Base-by-base conservation (phyloP, 2,329 filamentous ascomycete genomes). In the Botrytis paeoniae region DNA sequence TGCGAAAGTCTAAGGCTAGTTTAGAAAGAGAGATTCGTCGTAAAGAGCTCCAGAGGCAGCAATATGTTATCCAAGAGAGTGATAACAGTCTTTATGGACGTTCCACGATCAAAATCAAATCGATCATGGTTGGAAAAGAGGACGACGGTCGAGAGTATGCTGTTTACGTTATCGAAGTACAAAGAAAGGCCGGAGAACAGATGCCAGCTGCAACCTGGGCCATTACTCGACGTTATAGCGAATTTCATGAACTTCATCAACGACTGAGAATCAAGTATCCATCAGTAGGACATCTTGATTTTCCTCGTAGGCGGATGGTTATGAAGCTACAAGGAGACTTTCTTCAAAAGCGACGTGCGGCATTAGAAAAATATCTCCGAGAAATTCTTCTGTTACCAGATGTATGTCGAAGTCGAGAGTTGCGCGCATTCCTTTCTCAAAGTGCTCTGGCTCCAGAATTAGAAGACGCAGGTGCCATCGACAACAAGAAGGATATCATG, bases 261-360 rank as follows among this genome's bases (percentile, higher is more conserved):
- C 92, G 92, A 72, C 86, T 99, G 39, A 91, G 96, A 70, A 88
- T 91, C 57, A 89, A 92, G 75, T 99, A 98, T 79, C 91, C 94
- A 0, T 95, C 93, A 25, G 94, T 98, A 25, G 90, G 95, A 66
- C 90, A 93, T 76, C 87, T 99, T 3, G 95, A 98, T 78, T 98
- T 99, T 79, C 96, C 96, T 1, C 89, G 95, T 29, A 89, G 97
- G 54, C 92, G 96, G 74, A 91, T 98, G 83, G 92, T 99, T 70
- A 94, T 98, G 90, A 98, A 98, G 79, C 88, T 99, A 3, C 96
- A 99, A 80, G 95, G 91, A 81, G 96, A 99, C 78, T 99, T 99
- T 79, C 85, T 99, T 29, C 92, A 97, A 78, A 98, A 97, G 82
- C 89, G 96, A 39, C 89, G 94, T 16, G 83, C 91, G 45, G 94